phyloP scores from a whole-genome alignment of 1,284 basidiomycete genomes.

The Tilletia indica region DNA sequence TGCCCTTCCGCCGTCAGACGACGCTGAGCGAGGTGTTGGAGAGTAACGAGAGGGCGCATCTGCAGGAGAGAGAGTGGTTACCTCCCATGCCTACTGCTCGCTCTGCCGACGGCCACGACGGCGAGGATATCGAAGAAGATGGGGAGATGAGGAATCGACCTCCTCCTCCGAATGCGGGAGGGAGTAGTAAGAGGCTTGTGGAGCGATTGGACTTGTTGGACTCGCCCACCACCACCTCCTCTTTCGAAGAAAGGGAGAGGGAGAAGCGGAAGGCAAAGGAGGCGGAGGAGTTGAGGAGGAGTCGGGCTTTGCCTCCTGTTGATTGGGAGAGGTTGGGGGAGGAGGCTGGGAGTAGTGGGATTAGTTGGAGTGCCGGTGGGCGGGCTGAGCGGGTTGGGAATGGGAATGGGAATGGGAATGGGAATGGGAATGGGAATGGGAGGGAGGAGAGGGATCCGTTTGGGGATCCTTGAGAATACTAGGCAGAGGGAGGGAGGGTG shows the following conservation, averaged over 20 bases:
- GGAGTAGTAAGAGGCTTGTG: neutral
- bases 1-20: neutral
- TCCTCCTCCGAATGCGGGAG: neutral
- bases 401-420: too few species aligned
- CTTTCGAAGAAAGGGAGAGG: too few species aligned
- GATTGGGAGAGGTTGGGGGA: neutral
- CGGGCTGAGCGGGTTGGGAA: too few species aligned
- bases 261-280: neutral
- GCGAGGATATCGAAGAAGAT: neutral
- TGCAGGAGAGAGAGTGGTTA: neutral
- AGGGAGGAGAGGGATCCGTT: too few species aligned
- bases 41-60: neutral
- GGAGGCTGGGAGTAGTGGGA: neutral
- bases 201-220: neutral
- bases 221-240: neutral
- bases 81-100: neutral
- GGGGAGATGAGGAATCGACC: too few species aligned
- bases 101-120: neutral
- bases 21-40: conserved; percentile 1
- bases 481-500: too few species aligned
- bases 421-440: too few species aligned
- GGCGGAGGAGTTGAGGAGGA: neutral
- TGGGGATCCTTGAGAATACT: too few species aligned
- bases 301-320: neutral
- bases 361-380: too few species aligned